These are phyloP conservation scores for Alternaria sp. DNA, from an alignment of 2,329 filamentous ascomycete genomes.

Conservation along the genomic window DNA sequence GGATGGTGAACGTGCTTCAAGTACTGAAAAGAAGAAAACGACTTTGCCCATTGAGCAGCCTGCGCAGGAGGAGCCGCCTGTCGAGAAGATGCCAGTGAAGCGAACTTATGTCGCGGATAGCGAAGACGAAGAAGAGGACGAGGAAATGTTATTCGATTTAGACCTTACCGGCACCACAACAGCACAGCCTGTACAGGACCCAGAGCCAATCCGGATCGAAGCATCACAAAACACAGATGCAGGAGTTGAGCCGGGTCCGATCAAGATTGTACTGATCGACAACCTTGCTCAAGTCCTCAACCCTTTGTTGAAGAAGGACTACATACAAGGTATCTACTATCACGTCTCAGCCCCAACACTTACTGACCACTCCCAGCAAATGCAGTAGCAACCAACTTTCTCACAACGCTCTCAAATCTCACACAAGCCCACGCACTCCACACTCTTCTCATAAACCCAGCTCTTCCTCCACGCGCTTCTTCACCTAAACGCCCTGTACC, in stretches of 20 bases:
- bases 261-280: slow-evolving; percentile 49
- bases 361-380: slow-evolving; percentile 38
- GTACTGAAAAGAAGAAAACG: slow-evolving; percentile 29
- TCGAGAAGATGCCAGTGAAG: slow-evolving; percentile 1
- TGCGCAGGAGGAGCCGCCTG: neutral
- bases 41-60: slow-evolving; percentile 4
- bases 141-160: slow-evolving; percentile 49
- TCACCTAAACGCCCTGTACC: slow-evolving; percentile 2
- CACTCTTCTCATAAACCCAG: slow-evolving; percentile 50
- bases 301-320: slow-evolving; percentile 48
- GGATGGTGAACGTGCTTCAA: neutral
- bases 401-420: slow-evolving; percentile 51
- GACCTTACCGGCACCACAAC: neutral
- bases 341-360: slow-evolving; percentile 19
- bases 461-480: slow-evolving; percentile 16
- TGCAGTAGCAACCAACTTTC: slow-evolving; percentile 49
- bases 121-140: slow-evolving; percentile 44
- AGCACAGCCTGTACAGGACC: neutral
- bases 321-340: slow-evolving; percentile 39
- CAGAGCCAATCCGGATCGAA: neutral
- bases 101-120: slow-evolving; percentile 42
- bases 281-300: slow-evolving; percentile 47
- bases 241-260: neutral
- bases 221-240: neutral
- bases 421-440: slow-evolving; percentile 46